Percentiles rank a stretch among this genome's conserved stretches.
Evolutionary conservation across 208 protist genomes (phyloP).

Genomic region (Polymyxa betae): DNA sequence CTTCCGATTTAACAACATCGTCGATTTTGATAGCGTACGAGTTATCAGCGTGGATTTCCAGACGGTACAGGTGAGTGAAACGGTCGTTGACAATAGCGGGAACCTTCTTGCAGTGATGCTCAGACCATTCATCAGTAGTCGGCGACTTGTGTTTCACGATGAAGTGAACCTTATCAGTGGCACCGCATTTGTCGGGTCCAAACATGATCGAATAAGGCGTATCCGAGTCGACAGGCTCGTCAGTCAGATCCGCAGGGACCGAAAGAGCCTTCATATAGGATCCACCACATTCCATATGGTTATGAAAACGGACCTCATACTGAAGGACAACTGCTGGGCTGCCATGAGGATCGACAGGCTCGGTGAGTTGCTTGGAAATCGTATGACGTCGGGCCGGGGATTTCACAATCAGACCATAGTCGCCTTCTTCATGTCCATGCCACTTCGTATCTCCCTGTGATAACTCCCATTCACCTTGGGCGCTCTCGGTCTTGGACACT

Average conservation of each 20-base stretch:
- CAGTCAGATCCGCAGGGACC: not conserved
- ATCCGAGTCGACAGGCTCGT: constrained; percentile 13
- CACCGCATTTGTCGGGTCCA: constrained; percentile 71
- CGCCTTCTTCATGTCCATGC: not conserved
- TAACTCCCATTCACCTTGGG: constrained; percentile 14
- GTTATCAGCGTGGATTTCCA: constrained; percentile 63
- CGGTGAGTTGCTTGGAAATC: constrained; percentile 15
- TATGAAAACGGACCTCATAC: constrained; percentile 65
- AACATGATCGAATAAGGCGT: constrained; percentile 71
- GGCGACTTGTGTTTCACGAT: constrained; percentile 66
- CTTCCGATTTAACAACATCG: constrained; percentile 43
- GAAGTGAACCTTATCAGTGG: constrained; percentile 65
- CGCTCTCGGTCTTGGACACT: not conserved
- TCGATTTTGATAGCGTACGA: constrained; percentile 67
- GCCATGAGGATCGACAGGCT: not conserved
- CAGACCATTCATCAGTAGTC: constrained; percentile 45
- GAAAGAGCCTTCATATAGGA: constrained; percentile 68
- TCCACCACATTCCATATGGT: constrained; percentile 67
- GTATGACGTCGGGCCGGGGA: not conserved
- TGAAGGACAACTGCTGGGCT: constrained; percentile 59
- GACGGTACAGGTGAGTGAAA: constrained; percentile 65
- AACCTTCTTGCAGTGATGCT: constrained; percentile 54
- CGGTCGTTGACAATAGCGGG: constrained; percentile 58
- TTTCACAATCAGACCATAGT: not conserved
- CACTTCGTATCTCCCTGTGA: not conserved